Evolutionary conservation across 768 basidiomycete genomes (phyloP).

Genomic region (Gymnopilus dilepis): DNA sequence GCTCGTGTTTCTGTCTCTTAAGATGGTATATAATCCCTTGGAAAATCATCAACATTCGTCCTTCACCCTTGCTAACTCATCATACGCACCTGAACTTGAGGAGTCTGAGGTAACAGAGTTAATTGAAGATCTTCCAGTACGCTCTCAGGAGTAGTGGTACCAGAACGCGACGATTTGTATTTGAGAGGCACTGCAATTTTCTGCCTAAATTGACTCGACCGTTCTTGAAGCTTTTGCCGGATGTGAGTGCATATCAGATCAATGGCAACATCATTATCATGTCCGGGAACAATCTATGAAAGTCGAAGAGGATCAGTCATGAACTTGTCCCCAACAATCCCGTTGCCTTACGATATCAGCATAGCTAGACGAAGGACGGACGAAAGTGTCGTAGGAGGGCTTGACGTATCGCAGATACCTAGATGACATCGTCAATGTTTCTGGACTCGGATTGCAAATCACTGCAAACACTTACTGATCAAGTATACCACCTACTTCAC

Average conservation of each 20-base stretch:
- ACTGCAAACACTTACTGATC: slow-evolving; percentile 71
- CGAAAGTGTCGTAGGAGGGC: slow-evolving; percentile 92
- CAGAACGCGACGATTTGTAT: slow-evolving; percentile 40
- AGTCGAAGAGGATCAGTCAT: neutral
- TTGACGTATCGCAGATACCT: slow-evolving; percentile 96
- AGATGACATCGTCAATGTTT: slow-evolving; percentile 2
- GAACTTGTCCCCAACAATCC: neutral
- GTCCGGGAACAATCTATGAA: slow-evolving; percentile 90
- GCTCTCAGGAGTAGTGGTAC: slow-evolving; percentile 42
- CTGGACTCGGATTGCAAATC: neutral
- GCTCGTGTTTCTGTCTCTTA: slow-evolving; percentile 73
- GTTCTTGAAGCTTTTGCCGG: slow-evolving; percentile 79
- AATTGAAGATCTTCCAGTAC: slow-evolving; percentile 56
- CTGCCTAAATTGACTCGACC: slow-evolving; percentile 73
- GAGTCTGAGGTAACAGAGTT: slow-evolving; percentile 75
- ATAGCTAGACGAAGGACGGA: slow-evolving; percentile 82
- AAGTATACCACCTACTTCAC: slow-evolving; percentile 85
- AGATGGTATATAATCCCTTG: slow-evolving; percentile 88
- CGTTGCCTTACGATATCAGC: slow-evolving; percentile 79
- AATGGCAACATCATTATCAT: slow-evolving; percentile 87
- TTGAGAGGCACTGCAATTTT: slow-evolving; percentile 66
- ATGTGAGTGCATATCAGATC: slow-evolving; percentile 94
- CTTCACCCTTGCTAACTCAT: neutral
- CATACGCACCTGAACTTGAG: slow-evolving; percentile 73
- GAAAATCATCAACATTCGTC: neutral